These are phyloP conservation scores for Starmera stellimalicola DNA, from an alignment of 1,139 yeast species.

Conservation along the genomic window DNA sequence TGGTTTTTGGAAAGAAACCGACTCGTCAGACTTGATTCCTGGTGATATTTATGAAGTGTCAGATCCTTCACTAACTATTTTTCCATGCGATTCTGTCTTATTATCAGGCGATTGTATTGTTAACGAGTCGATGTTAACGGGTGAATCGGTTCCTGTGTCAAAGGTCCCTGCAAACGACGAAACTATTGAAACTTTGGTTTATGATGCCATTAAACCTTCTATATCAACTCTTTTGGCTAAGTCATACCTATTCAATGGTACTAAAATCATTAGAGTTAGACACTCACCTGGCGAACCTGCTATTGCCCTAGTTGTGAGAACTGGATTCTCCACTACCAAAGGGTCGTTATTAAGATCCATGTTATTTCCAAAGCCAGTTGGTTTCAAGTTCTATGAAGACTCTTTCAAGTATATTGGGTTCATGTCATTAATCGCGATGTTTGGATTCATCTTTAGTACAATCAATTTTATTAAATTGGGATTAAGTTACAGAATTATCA, in stretches of 20 bases:
- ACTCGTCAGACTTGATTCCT: conserved; percentile 81
- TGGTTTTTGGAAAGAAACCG: conserved; percentile 83
- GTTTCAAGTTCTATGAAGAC: conserved; percentile 88
- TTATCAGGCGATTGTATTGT: conserved; percentile 89
- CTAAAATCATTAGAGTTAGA: conserved; percentile 76
- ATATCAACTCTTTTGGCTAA: conserved; percentile 62
- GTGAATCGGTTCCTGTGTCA: conserved; percentile 95
- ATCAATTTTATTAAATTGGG: conserved; percentile 74
- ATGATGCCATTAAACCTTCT: conserved; percentile 41
- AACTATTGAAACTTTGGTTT: conserved; percentile 43
- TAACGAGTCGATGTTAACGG: conserved; percentile 93
- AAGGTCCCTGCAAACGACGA: conserved; percentile 61
- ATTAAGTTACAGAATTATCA: conserved; percentile 56
- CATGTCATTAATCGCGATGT: conserved; percentile 75
- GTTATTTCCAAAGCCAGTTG: conserved; percentile 92
- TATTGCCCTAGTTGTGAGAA: conserved; percentile 76
- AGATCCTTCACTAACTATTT: conserved; percentile 62
- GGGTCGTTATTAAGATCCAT: conserved; percentile 93
- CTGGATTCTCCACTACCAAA: conserved; percentile 92
- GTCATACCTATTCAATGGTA: conserved; percentile 78
- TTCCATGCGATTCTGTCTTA: conserved; percentile 87
- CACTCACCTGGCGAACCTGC: conserved; percentile 48
- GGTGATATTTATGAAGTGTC: conserved; percentile 91
- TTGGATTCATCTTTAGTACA: conserved; percentile 82
- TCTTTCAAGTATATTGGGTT: conserved; percentile 93